Percentiles rank a stretch among this genome's conserved stretches.
Evolutionary conservation across 78 protist genomes (phyloP).

Genomic region (Blattamonas nauphoetae): DNA sequence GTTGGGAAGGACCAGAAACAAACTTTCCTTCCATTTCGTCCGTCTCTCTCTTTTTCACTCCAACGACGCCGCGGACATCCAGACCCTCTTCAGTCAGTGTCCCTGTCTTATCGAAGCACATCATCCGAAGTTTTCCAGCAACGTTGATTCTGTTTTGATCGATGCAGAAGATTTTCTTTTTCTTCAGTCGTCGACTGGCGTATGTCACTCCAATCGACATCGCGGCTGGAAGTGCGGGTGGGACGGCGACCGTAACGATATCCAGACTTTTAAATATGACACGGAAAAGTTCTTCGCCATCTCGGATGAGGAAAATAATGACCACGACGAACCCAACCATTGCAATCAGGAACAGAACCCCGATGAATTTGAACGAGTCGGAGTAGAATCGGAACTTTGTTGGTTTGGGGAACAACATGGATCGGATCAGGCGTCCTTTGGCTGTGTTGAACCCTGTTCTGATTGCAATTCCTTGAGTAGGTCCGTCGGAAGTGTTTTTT

Average conservation of each 20-base stretch:
- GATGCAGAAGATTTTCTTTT: constrained; percentile 47
- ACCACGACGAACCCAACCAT: constrained; percentile 27
- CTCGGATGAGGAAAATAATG: constrained; percentile 7
- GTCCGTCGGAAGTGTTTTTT: neutral
- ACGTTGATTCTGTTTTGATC: constrained; percentile 51
- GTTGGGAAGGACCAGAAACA: neutral
- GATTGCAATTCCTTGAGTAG: neutral
- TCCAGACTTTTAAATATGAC: constrained; percentile 50
- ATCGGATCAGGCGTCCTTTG: constrained; percentile 51
- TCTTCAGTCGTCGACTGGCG: constrained; percentile 45
- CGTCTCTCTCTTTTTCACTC: too few species aligned
- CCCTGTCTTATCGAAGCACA: constrained; percentile 84
- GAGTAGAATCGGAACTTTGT: constrained; percentile 47
- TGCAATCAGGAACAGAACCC: constrained; percentile 32
- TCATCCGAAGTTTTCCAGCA: constrained; percentile 51
- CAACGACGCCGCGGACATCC: constrained; percentile 48
- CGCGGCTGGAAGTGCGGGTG: constrained; percentile 70
- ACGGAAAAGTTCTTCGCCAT: neutral
- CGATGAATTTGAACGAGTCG: constrained; percentile 58
- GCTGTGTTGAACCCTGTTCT: constrained; percentile 48
- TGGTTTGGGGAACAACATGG: constrained; percentile 60
- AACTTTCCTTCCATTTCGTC: neutral
- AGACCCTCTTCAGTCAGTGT: constrained; percentile 80
- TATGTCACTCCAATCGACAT: constrained; percentile 63
- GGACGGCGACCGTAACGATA: constrained; percentile 69